These are phyloP conservation scores for Neurospora sp. DNA, from an alignment of 495 filamentous ascomycete genomes.

Conservation along the genomic window DNA sequence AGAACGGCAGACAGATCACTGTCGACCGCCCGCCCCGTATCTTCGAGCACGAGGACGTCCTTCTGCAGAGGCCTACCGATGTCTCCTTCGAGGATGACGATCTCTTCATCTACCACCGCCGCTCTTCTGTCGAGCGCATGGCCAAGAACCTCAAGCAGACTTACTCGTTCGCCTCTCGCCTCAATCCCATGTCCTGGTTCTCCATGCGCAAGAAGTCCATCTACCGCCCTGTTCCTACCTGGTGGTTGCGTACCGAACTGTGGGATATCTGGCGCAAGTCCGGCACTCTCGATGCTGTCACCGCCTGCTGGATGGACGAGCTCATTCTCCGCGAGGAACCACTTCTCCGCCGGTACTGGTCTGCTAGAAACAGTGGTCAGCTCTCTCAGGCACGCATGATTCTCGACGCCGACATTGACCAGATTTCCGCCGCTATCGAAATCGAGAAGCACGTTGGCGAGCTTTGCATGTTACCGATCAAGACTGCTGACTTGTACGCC, in stretches of 20 bases:
- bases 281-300: conserved; percentile 49
- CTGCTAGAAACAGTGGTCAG: conserved; percentile 42
- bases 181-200: conserved; percentile 10
- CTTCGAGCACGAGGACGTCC: conserved; percentile 14
- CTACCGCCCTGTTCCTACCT: conserved; percentile 35
- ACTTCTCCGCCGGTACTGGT: conserved; percentile 49
- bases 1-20: not conserved
- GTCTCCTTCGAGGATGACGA: conserved; percentile 17
- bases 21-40: conserved; percentile 7
- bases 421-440: conserved; percentile 51
- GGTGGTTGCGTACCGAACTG: conserved; percentile 47
- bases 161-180: not conserved
- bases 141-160: conserved; percentile 1
- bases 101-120: conserved; percentile 14
- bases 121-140: conserved; percentile 3
- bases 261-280: conserved; percentile 58
- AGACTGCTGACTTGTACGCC: conserved; percentile 51
- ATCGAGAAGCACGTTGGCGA: conserved; percentile 48
- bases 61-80: conserved; percentile 11
- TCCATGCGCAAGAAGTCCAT: conserved; percentile 7
- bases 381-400: conserved; percentile 44
- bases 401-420: conserved; percentile 45
- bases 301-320: conserved; percentile 55
- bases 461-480: conserved; percentile 50
- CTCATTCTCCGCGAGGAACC: conserved; percentile 45